phyloP scores from a whole-genome alignment of 106 monocot species.

The Dendrobium nobile region DNA sequence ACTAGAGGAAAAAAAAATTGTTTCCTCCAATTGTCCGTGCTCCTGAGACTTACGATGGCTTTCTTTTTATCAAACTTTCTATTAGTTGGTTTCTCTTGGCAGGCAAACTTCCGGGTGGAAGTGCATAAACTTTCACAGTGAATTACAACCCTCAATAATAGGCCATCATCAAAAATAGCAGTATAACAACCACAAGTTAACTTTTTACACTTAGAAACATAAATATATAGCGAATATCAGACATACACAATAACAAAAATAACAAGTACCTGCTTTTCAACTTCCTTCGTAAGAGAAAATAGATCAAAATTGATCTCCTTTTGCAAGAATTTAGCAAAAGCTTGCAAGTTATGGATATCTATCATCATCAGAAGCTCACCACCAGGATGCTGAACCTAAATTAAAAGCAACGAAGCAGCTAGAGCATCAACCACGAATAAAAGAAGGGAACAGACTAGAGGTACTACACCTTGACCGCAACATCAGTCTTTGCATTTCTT shows the following conservation, averaged over 20 bases:
- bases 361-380: slow-evolving; percentile 60
- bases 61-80: background rate
- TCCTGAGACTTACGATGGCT: too few relatives aligned
- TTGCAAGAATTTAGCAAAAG: slow-evolving; percentile 61
- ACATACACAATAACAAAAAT: background rate
- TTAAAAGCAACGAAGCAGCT: slow-evolving; percentile 11
- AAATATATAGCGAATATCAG: background rate
- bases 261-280: slow-evolving; percentile 46
- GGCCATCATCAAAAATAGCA: background rate
- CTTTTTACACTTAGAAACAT: background rate
- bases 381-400: slow-evolving; percentile 77
- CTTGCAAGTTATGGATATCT: slow-evolving; percentile 64
- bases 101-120: background rate
- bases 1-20: too few relatives aligned
- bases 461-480: slow-evolving; percentile 59
- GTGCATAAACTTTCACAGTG: background rate
- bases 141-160: background rate
- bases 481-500: slow-evolving; percentile 45
- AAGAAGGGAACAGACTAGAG: background rate
- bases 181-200: background rate
- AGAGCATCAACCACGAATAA: slow-evolving; percentile 2
- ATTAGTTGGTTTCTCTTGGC: background rate
- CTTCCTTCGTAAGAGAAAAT: slow-evolving; percentile 66
- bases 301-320: slow-evolving; percentile 51
- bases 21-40: too few relatives aligned